A percentile compares a stretch with the other conserved stretches of the same genome.
Evolutionary conservation across 2,329 filamentous ascomycete species (phyloP).

Genomic region (Cadophora sp.): DNA sequence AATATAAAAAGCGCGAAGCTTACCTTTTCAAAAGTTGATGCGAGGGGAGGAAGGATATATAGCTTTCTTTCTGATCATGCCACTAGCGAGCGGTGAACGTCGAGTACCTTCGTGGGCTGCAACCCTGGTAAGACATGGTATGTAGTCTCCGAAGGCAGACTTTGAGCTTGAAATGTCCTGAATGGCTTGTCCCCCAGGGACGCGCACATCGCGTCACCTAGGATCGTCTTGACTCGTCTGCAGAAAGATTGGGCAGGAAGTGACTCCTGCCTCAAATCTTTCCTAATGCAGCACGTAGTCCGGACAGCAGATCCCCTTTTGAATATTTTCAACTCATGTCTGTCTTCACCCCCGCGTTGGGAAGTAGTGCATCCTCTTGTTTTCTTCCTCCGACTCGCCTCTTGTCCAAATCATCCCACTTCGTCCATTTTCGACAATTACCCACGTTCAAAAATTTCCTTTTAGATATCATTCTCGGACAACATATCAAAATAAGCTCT

Average conservation of each 20-base stretch:
- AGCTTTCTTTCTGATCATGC: neutral
- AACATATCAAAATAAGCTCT: neutral
- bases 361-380: neutral
- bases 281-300: neutral
- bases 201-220: conserved; percentile 11
- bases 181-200: neutral
- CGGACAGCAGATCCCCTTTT: neutral
- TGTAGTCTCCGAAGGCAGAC: neutral
- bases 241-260: neutral
- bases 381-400: neutral
- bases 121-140: neutral
- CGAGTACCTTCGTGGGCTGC: neutral
- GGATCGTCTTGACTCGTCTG: neutral
- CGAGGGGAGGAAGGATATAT: conserved; percentile 14
- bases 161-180: neutral
- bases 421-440: neutral
- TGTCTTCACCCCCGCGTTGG: neutral
- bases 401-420: neutral
- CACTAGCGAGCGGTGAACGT: conserved; percentile 21
- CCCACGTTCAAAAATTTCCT: no score
- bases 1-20: conserved; percentile 27
- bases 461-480: neutral
- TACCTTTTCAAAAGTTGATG: neutral
- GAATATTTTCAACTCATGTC: neutral
- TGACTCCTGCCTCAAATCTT: neutral